These are phyloP conservation scores for Rhizopogon salebrosus DNA, from an alignment of 768 basidiomycete species.

Conservation along the genomic window DNA sequence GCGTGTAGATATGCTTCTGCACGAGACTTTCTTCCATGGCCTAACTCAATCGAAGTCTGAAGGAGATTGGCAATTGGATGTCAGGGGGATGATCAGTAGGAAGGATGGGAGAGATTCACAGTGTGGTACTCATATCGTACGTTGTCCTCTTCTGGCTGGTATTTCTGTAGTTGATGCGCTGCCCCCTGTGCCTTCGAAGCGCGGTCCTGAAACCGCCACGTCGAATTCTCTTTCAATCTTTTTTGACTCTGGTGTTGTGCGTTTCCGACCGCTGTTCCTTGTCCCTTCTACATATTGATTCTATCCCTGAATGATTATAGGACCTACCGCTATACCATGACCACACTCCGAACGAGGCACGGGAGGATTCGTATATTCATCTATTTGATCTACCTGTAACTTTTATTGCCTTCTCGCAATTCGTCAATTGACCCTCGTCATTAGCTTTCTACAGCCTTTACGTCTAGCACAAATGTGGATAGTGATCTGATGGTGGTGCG, in stretches of 20 bases:
- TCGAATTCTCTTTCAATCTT: no score
- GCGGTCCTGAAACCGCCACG: background rate
- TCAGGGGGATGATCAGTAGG: no score
- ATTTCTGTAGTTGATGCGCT: background rate
- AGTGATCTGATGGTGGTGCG: background rate
- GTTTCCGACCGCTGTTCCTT: background rate
- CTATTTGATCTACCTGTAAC: background rate
- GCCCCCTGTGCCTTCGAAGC: background rate
- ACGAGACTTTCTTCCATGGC: conserved; percentile 49
- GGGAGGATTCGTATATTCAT: no score
- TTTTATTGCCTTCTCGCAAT: background rate
- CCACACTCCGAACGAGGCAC: no score
- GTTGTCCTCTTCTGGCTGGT: background rate
- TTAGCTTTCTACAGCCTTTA: background rate
- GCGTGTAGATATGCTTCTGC: conserved; percentile 50
- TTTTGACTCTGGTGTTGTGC: background rate
- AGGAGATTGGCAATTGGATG: conserved; percentile 31
- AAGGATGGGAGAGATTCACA: no score
- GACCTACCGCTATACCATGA: background rate
- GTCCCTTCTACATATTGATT: background rate
- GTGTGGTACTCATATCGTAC: no score
- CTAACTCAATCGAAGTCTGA: conserved; percentile 33
- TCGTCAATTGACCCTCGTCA: background rate
- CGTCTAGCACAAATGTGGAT: no score
- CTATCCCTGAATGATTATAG: background rate